Conservation (phyloP, 208 protist species). For the Acanthamoeba triangularis region DNA sequence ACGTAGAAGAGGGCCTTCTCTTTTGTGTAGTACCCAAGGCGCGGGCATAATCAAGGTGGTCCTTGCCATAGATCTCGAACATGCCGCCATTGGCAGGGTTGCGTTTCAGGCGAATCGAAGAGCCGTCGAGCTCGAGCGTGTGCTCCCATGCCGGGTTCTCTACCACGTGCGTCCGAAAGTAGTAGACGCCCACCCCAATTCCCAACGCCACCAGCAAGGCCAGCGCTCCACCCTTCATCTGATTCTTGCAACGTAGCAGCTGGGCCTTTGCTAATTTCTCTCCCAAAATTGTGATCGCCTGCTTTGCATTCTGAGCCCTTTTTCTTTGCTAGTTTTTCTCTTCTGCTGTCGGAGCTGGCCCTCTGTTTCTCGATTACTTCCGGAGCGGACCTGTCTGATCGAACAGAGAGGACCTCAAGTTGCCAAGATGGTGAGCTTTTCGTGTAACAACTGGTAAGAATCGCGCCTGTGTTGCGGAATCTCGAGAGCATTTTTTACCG, state of each 20-base stretch:
- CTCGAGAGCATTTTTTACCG: not conserved
- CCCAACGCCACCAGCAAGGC: too few species aligned
- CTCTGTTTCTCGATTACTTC: too few species aligned
- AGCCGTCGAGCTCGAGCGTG: not conserved
- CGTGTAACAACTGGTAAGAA: conserved; percentile 9
- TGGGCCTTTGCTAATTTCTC: too few species aligned
- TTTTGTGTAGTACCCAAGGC: not conserved
- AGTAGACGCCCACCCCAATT: too few species aligned
- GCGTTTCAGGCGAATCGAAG: not conserved
- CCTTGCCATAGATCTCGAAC: conserved; percentile 44
- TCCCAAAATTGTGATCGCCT: too few species aligned
- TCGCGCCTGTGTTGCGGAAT: not conserved
- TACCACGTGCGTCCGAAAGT: not conserved
- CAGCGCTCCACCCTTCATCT: too few species aligned
- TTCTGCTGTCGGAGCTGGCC: too few species aligned
- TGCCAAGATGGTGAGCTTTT: conserved; percentile 55
- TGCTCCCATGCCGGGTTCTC: not conserved
- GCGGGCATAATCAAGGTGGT: conserved; percentile 60
- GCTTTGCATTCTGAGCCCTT: too few species aligned
- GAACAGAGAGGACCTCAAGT: too few species aligned
- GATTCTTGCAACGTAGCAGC: too few species aligned
- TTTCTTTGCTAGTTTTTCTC: too few species aligned
- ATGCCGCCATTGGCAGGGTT: conserved; percentile 17
- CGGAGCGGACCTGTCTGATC: too few species aligned
- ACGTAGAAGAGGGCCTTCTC: not conserved